Evolutionary conservation across 2,329 filamentous ascomycete species (phyloP), one percentile per base, ranked within the genome.

Genomic region (Aspergillus sp.): DNA sequence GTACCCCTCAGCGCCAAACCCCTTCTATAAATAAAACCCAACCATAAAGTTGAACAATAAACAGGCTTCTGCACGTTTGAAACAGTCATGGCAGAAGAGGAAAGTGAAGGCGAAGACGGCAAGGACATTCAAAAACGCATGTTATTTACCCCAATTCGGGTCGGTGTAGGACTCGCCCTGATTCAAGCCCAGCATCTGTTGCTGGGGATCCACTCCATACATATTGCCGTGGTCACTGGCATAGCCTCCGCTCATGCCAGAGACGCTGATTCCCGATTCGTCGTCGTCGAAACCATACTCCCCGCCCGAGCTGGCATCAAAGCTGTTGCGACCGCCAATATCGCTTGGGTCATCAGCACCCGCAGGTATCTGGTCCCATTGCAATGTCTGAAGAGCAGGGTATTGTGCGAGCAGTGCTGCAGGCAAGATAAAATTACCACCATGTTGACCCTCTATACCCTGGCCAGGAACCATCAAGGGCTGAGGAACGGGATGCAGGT

Each of bases 381-480:
- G 93, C 74, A 98, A 85, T 57, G 89, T 90, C 25, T 93, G 93
- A n/a, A 99, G 81, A 4, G 92, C 93, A 13, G 95, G 95, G 76
- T 97, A 98, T 72, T 98, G 95, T 19, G 91, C 91, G 45, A 98
- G 81, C 54, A 99, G 81, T 1, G 94, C 94, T 4, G 91, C 91
- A 1, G 95, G 95, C n/a, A 98, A 83, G 43, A 85, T 82, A 73
- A 91, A 91, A 67, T 87, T 85, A 69, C 88, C 83, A 1, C 68
- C 66, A 79, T 85, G 76, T 82, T 88, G 62, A 4, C 85, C 84
- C 7, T 84, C 82, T 68, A 84, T 83, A 47, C 85, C 54, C 28
- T 50, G 54, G 22, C 22, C 80, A 48, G 89, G 87, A 72, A 90
- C 83, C 56, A 84, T 83, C 68, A 89, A 83, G 15, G 83, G 82